These are phyloP conservation scores for Beauveria varroae DNA, from an alignment of 2,329 filamentous ascomycete species.

Conservation along the genomic window DNA sequence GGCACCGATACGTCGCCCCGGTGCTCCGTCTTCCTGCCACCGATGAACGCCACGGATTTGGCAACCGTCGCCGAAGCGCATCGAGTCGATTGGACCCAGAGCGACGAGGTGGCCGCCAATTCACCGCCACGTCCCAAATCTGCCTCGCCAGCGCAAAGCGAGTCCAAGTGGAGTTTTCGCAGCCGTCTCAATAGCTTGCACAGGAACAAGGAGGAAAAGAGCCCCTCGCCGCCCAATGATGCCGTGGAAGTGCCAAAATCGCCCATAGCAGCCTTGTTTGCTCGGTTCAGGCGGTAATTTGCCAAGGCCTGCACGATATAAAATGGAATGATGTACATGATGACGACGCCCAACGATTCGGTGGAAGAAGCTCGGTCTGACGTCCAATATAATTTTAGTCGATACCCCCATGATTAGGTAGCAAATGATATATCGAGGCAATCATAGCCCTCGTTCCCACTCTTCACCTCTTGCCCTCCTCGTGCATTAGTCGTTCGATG, in stretches of 20 bases:
- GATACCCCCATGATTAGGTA: conserved; percentile 4
- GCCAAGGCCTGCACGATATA: neutral
- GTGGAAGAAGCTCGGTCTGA: neutral
- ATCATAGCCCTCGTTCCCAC: neutral
- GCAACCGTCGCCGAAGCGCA: conserved; percentile 24
- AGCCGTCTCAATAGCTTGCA: conserved; percentile 30
- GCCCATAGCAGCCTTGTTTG: conserved; percentile 32
- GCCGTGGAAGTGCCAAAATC: conserved; percentile 21
- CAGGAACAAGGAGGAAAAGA: conserved; percentile 22
- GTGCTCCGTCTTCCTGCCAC: conserved; percentile 4
- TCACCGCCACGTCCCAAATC: neutral
- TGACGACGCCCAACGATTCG: neutral
- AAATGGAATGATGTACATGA: conserved; percentile 7
- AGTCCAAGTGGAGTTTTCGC: conserved; percentile 43
- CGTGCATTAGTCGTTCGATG: conserved; percentile 41
- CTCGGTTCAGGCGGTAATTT: conserved; percentile 33
- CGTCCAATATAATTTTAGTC: conserved; percentile 5
- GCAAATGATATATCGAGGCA: conserved; percentile 1
- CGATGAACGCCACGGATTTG: conserved; percentile 15
- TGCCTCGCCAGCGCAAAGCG: conserved; percentile 14
- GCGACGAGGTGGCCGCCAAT: conserved; percentile 34
- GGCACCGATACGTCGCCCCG: conserved; percentile 14
- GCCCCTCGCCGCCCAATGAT: conserved; percentile 2
- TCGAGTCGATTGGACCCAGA: conserved; percentile 52
- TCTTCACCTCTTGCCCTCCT: conserved; percentile 28